Conservation (phyloP, 176 grass and related monocot genomes). For the Triticum turgidum region DNA sequence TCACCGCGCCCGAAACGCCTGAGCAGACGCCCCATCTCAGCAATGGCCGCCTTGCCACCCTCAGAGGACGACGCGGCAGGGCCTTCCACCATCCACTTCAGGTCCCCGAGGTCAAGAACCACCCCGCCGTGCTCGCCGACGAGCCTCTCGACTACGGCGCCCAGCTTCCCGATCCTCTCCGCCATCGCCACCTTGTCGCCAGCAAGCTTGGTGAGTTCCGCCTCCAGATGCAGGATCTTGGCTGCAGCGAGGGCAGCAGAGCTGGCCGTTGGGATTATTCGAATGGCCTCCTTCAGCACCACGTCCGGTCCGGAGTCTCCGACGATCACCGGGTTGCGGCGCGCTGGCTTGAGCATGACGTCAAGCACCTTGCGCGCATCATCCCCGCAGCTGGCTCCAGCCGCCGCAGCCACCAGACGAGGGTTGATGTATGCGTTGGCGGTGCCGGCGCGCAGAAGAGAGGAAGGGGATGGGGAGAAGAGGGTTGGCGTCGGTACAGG, state of each 20-base stretch:
- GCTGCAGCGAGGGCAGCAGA: constrained; percentile 35
- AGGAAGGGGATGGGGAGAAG: constrained; percentile 24
- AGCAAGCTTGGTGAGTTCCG: constrained; percentile 40
- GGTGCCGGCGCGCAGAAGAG: constrained; percentile 14
- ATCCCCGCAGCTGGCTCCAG: constrained; percentile 15
- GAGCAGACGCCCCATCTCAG: constrained; percentile 67
- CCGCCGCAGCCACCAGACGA: constrained; percentile 11
- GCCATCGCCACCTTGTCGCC: constrained; percentile 35
- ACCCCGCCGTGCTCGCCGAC: constrained; percentile 41
- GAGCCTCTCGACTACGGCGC: constrained; percentile 37
- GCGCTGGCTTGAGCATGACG: constrained; percentile 65
- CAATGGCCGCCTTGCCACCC: constrained; percentile 50
- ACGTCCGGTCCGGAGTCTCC: constrained; percentile 58
- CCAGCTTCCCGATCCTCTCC: constrained; percentile 47
- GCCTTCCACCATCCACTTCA: constrained; percentile 70
- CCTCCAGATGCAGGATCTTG: constrained; percentile 54
- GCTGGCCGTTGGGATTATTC: constrained; percentile 40
- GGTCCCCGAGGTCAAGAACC: constrained; percentile 78
- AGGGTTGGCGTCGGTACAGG: background rate
- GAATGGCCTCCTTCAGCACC: constrained; percentile 55
- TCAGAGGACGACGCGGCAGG: constrained; percentile 40
- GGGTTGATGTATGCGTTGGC: constrained; percentile 47
- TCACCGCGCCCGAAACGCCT: constrained; percentile 32
- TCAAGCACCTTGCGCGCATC: constrained; percentile 78
- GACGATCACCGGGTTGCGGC: constrained; percentile 77